Percentiles rank a stretch among this genome's conserved stretches.
These are phyloP conservation scores for Corymbia maculata DNA, from an alignment of 345 rosid species.

Conservation along the genomic window DNA sequence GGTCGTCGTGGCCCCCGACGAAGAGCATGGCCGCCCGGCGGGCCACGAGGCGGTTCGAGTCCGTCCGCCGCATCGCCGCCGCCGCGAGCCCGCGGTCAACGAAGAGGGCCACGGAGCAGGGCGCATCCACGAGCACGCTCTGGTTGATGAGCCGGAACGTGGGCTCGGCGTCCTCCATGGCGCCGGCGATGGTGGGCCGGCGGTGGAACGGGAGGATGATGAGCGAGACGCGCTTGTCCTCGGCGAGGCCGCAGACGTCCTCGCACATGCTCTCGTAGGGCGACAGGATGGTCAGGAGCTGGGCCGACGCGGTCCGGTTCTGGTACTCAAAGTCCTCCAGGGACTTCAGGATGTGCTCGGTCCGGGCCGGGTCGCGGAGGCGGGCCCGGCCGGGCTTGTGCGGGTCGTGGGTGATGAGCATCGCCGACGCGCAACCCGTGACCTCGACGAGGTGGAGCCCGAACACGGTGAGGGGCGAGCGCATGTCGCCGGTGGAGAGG, in stretches of 20 bases:
- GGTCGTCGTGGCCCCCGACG: slow-evolving; percentile 35
- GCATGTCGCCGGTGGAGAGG: slow-evolving; percentile 34
- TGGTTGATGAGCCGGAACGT: slow-evolving; percentile 8
- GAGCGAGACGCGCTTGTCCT: slow-evolving; percentile 42
- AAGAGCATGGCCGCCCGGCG: slow-evolving; percentile 12
- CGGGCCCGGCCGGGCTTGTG: neutral
- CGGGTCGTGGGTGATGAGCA: slow-evolving; percentile 46
- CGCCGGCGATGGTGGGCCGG: neutral
- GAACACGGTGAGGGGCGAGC: slow-evolving; percentile 40
- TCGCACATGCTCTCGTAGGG: slow-evolving; percentile 54
- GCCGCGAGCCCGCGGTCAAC: slow-evolving; percentile 16
- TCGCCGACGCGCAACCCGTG: slow-evolving; percentile 35
- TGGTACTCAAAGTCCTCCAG: slow-evolving; percentile 24
- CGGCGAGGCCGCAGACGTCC: slow-evolving; percentile 49
- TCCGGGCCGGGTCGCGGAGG: slow-evolving; percentile 8
- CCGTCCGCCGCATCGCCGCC: neutral
- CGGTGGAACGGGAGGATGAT: slow-evolving; percentile 47
- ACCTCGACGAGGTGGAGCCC: slow-evolving; percentile 54
- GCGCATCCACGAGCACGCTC: slow-evolving; percentile 10
- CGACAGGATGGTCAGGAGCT: slow-evolving; percentile 43
- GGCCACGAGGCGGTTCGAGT: neutral
- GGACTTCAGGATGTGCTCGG: slow-evolving; percentile 30
- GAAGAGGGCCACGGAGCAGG: slow-evolving; percentile 20
- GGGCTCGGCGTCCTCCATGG: slow-evolving; percentile 3
- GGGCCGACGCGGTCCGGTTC: slow-evolving; percentile 14